Evolutionary conservation across 75 land plant species (phyloP).

Genomic region (Picea glauca): DNA sequence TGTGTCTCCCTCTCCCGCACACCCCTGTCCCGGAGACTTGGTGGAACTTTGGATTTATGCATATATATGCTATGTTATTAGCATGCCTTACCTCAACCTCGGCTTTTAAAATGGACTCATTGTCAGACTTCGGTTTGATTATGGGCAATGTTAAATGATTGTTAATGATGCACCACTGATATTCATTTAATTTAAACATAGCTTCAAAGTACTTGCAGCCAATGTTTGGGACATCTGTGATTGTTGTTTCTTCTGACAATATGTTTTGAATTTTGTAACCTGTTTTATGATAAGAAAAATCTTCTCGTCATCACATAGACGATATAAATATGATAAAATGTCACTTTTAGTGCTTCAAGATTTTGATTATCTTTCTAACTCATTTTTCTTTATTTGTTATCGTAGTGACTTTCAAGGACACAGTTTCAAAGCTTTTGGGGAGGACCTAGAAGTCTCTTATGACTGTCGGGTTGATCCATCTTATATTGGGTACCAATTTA

Average conservation of each 20-base stretch:
- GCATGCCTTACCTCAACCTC: too few species aligned
- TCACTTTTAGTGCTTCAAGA: not conserved
- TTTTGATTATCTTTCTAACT: not conserved
- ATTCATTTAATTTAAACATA: too few species aligned
- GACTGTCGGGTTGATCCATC: slow-evolving; percentile 78
- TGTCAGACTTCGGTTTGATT: too few species aligned
- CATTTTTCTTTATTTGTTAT: slow-evolving; percentile 4
- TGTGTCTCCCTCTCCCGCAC: too few species aligned
- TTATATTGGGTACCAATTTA: slow-evolving; percentile 58
- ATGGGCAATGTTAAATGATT: too few species aligned
- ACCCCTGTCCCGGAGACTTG: too few species aligned
- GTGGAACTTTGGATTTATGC: too few species aligned
- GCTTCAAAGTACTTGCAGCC: too few species aligned
- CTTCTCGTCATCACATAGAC: not conserved
- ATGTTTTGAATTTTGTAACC: not conserved
- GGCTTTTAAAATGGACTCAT: too few species aligned
- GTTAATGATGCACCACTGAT: too few species aligned
- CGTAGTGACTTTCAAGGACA: slow-evolving; percentile 37
- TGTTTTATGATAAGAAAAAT: too few species aligned
- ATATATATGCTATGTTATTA: too few species aligned
- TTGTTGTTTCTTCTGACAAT: not conserved
- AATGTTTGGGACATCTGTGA: not conserved
- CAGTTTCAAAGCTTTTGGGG: slow-evolving; percentile 27
- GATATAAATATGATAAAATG: not conserved
- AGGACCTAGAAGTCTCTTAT: slow-evolving; percentile 31